Conservation (phyloP, 495 filamentous ascomycete species). For the Diplogelasinospora grovesii region DNA sequence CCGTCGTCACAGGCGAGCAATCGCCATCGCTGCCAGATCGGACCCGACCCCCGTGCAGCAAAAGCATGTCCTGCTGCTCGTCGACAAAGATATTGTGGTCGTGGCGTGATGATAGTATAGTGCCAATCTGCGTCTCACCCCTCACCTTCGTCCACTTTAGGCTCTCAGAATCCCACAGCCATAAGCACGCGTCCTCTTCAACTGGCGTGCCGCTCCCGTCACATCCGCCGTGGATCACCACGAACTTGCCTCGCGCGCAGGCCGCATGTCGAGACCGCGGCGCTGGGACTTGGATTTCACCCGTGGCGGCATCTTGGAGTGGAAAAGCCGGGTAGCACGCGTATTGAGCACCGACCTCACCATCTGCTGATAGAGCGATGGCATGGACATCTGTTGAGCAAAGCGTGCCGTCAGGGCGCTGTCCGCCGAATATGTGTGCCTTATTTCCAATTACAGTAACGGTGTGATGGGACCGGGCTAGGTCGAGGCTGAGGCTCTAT, state of each 20-base stretch:
- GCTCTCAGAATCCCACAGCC: constrained; percentile 40
- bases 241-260: constrained; percentile 25
- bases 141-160: constrained; percentile 27
- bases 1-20: constrained; percentile 19
- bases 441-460: constrained; percentile 40
- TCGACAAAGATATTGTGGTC: constrained; percentile 22
- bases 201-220: constrained; percentile 27
- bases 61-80: constrained; percentile 25
- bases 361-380: constrained; percentile 33
- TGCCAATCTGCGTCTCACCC: constrained; percentile 15
- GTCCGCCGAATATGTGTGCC: constrained; percentile 48
- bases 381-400: constrained; percentile 42
- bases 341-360: constrained; percentile 12
- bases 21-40: too few species aligned
- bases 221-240: constrained; percentile 42
- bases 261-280: constrained; percentile 38
- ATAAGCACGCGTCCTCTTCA: constrained; percentile 38
- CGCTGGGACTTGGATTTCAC: constrained; percentile 29
- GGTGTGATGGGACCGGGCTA: constrained; percentile 41
- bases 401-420: constrained; percentile 27
- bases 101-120: constrained; percentile 13
- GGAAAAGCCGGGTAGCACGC: constrained; percentile 17
- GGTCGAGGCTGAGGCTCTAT: constrained; percentile 18
- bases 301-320: constrained; percentile 24
- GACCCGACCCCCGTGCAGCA: constrained; percentile 34